Evolutionary conservation across 371 early-diverging fungal species (phyloP).

Genomic region (Umbelopsis sp.): DNA sequence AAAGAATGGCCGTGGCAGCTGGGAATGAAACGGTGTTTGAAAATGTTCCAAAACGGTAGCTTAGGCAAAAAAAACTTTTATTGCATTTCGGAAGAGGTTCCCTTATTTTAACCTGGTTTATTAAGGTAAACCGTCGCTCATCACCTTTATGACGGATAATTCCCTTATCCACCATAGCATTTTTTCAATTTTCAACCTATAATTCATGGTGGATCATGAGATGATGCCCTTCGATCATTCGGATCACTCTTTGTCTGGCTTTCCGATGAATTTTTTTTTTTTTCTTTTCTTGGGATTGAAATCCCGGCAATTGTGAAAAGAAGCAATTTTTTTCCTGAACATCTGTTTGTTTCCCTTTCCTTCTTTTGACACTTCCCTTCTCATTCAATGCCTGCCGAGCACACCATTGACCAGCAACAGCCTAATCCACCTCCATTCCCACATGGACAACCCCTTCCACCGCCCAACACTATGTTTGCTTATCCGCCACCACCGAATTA

Average conservation of each 20-base stretch:
- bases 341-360: not conserved
- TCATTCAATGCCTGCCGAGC: constrained; percentile 11
- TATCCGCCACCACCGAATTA: constrained; percentile 14
- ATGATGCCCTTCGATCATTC: too few relatives aligned
- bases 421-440: constrained; percentile 3
- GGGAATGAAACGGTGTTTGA: not conserved
- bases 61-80: not conserved
- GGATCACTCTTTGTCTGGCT: too few relatives aligned
- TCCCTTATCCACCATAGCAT: too few relatives aligned
- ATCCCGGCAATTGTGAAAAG: not conserved
- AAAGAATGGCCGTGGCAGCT: not conserved
- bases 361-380: constrained; percentile 1
- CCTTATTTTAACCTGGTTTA: not conserved
- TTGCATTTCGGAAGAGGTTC: not conserved
- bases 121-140: too few relatives aligned
- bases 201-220: too few relatives aligned
- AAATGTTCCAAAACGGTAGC: not conserved
- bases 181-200: too few relatives aligned
- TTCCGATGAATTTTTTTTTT: not conserved
- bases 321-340: constrained; percentile 1
- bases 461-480: constrained; percentile 4
- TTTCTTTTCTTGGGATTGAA: constrained; percentile 3
- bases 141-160: too few relatives aligned
- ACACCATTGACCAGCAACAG: not conserved
- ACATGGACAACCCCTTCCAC: constrained; percentile 12